These are phyloP conservation scores for Quercus tomentella DNA, from an alignment of 331 rosid genomes.

Conservation along the genomic window DNA sequence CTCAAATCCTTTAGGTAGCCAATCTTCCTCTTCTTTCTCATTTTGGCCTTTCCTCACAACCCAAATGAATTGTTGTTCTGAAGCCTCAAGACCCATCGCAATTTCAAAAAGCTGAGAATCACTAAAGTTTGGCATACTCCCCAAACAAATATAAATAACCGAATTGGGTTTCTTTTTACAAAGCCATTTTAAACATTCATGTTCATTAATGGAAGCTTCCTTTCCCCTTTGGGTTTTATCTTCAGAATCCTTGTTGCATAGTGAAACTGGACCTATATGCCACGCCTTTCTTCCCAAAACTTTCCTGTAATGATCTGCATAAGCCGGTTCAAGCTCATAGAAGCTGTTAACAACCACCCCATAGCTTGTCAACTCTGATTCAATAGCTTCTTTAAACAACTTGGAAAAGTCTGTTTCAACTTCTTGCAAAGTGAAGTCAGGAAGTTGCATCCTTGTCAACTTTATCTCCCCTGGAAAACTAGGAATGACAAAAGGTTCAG, in stretches of 20 bases:
- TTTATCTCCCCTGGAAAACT: not conserved
- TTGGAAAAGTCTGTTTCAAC: not conserved
- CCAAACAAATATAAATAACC: conserved; percentile 23
- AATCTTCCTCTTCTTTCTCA: conserved; percentile 1
- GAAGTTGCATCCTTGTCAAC: conserved; percentile 3
- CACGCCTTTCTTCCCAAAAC: no score
- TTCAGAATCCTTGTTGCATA: no score
- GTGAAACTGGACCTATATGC: no score
- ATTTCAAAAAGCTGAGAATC: conserved; percentile 17
- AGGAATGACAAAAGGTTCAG: not conserved
- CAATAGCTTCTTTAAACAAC: not conserved
- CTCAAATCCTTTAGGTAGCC: conserved; percentile 13
- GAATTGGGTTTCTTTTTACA: conserved; percentile 9
- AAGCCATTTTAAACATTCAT: conserved; percentile 18
- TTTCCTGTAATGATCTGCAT: no score
- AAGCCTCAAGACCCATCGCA: conserved; percentile 23
- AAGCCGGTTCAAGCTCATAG: no score
- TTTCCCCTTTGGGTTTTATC: not conserved
- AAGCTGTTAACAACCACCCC: conserved; percentile 22
- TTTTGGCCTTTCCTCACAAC: conserved; percentile 17
- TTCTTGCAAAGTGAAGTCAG: not conserved
- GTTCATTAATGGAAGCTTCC: not conserved
- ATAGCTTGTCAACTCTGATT: conserved; percentile 4
- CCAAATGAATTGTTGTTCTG: conserved; percentile 27
- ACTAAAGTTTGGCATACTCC: not conserved